Conservation (phyloP, 805 yeast species). For the Cyberlindnera veronae region DNA sequence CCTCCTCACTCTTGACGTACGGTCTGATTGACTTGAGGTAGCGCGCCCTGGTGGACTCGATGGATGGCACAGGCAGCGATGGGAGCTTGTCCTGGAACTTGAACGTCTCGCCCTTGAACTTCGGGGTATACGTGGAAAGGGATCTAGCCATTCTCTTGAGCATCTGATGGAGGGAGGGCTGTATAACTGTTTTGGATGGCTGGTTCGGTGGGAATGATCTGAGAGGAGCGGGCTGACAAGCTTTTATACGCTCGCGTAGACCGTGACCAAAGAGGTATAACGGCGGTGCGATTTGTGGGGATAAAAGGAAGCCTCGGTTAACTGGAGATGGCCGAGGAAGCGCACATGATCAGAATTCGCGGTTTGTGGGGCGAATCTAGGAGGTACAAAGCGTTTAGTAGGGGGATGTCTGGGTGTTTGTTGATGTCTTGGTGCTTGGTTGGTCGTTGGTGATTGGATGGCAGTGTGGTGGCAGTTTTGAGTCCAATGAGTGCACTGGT, state of each 20-base stretch:
- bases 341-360: not conserved
- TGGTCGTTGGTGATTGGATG: no score
- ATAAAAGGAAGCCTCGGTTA: constrained; percentile 4
- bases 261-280: not conserved
- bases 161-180: constrained; percentile 8
- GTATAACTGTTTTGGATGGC: not conserved
- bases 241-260: not conserved
- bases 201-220: not conserved
- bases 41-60: constrained; percentile 63
- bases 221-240: not conserved
- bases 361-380: no score
- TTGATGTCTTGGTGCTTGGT: no score
- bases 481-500: no score
- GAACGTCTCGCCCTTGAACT: constrained; percentile 62
- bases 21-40: constrained; percentile 77
- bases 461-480: no score
- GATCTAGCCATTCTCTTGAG: constrained; percentile 28
- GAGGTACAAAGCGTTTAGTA: no score
- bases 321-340: not conserved
- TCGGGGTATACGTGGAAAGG: constrained; percentile 16
- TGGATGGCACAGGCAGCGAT: constrained; percentile 80
- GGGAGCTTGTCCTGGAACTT: constrained; percentile 74
- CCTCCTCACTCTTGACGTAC: constrained; percentile 45
- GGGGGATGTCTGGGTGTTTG: no score
- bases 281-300: constrained; percentile 1